A percentile compares a stretch with the other conserved stretches of the same genome.
Conservation (phyloP, 345 rosid genomes). For the Pistacia vera region DNA sequence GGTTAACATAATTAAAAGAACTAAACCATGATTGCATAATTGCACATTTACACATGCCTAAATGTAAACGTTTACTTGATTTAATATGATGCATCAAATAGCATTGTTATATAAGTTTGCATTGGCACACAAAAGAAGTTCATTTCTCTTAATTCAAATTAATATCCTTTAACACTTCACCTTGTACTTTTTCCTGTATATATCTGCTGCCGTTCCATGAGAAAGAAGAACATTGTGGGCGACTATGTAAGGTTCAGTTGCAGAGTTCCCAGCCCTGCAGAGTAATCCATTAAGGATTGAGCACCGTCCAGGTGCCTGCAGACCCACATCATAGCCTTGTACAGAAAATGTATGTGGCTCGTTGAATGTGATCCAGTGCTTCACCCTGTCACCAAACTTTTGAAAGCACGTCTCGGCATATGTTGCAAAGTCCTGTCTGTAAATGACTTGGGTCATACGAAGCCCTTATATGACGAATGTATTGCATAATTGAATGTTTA, state of each 20-base stretch:
- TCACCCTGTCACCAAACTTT: constrained; percentile 90
- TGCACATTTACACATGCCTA: neutral
- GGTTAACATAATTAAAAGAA: neutral
- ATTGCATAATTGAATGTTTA: too few species aligned
- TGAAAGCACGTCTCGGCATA: constrained; percentile 87
- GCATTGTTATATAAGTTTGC: neutral
- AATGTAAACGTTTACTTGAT: neutral
- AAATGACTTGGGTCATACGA: neutral
- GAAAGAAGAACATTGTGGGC: constrained; percentile 78
- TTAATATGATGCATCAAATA: neutral
- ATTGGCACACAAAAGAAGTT: neutral
- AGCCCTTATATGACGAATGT: neutral
- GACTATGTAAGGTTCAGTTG: constrained; percentile 88
- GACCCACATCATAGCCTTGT: constrained; percentile 90
- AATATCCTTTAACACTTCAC: constrained; percentile 28
- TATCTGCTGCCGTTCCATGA: constrained; percentile 61
- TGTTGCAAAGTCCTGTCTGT: constrained; percentile 75
- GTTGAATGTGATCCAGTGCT: constrained; percentile 90
- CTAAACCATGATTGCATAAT: neutral
- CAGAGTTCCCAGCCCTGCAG: constrained; percentile 83
- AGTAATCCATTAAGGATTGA: constrained; percentile 59
- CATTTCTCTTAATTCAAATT: neutral
- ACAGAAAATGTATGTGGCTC: constrained; percentile 84
- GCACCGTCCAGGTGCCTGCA: constrained; percentile 91
- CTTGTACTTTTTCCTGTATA: constrained; percentile 78